Evolutionary conservation across 108 stramenopile species (phyloP).

Genomic region (Epipyxis sp.): DNA sequence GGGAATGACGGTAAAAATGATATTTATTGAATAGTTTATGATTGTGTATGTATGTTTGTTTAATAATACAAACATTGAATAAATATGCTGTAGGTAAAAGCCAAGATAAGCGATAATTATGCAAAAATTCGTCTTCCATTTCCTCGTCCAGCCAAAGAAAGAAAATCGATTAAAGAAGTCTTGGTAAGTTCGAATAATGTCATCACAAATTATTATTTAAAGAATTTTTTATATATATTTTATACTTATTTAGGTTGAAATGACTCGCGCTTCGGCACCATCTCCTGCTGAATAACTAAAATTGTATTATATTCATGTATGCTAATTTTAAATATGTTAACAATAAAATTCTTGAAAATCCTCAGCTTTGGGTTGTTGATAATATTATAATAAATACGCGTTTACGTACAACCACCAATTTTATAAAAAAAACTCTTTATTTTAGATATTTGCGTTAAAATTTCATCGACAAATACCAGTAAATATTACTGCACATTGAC

Average conservation of each 20-base stretch:
- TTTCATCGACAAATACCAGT: too few relatives aligned
- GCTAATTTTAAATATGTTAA: too few relatives aligned
- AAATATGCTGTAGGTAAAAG: not conserved
- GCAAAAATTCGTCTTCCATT: not conserved
- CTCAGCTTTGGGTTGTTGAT: too few relatives aligned
- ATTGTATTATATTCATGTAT: too few relatives aligned
- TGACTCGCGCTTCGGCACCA: not conserved
- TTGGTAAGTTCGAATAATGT: conserved; percentile 1
- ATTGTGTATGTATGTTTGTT: not conserved
- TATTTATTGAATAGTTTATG: not conserved
- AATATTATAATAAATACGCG: too few relatives aligned
- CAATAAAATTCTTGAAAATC: too few relatives aligned
- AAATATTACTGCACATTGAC: too few relatives aligned
- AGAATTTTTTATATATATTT: not conserved
- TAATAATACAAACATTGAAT: not conserved
- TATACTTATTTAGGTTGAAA: not conserved
- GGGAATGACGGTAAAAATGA: conserved; percentile 3
- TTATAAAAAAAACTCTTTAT: too few relatives aligned
- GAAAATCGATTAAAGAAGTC: not conserved
- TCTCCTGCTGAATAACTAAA: not conserved
- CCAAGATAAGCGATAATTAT: not conserved
- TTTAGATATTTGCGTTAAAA: too few relatives aligned
- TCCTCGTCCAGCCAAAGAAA: not conserved
- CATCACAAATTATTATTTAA: not conserved
- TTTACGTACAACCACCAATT: too few relatives aligned